Evolutionary conservation across 73 alveolate genomes (phyloP), one percentile per base, ranked within the genome.

Genomic region (Paramecium primaurelia): DNA sequence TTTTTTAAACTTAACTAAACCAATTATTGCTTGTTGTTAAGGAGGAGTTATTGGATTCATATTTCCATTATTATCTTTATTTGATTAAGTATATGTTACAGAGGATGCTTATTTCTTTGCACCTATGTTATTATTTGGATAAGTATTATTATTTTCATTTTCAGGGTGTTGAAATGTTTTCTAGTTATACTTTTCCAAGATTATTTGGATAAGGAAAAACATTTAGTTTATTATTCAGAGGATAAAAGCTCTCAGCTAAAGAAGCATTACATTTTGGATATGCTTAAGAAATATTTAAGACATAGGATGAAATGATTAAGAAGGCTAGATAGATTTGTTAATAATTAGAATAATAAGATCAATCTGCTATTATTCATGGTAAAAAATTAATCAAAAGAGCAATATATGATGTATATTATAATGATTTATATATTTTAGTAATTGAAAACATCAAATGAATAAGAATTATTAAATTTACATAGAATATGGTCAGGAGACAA

Each of bases 121-220:
- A 9, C 88, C 88, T 16, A 75, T 75, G 88, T 42, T 75, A 75
- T 75, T 75, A 8, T 75, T 75, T 75, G 88, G 88, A 36, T 75
- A 75, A 75, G 84, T 64, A 64, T 64, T 28, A 1, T 25, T 2
- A 4, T 54, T 6, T 12, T 10, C 12, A 28, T 25, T 12, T 26
- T 64, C n/a, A 64, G 84, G 84, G 84, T 25, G 84, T 64, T 18
- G 84, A 64, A 12, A 64, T 64, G 84, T 64, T 42, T 8, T 75
- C 88, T 12, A 38, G 58, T 37, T 38, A 75, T 42, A 75, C 88
- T 6, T 75, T 75, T 38, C 88, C 88, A 22, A 75, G 60, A 38
- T 4, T 75, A 38, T 75, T 75, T 38, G 88, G 88, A 16, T 38
- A 36, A 36, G 88, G 68, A 16, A 75, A 75, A 36, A 42, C 88